Evolutionary conservation across 106 monocot species (phyloP), one percentile per base, ranked within the genome.

Genomic region (Narthecium ossifragum): DNA sequence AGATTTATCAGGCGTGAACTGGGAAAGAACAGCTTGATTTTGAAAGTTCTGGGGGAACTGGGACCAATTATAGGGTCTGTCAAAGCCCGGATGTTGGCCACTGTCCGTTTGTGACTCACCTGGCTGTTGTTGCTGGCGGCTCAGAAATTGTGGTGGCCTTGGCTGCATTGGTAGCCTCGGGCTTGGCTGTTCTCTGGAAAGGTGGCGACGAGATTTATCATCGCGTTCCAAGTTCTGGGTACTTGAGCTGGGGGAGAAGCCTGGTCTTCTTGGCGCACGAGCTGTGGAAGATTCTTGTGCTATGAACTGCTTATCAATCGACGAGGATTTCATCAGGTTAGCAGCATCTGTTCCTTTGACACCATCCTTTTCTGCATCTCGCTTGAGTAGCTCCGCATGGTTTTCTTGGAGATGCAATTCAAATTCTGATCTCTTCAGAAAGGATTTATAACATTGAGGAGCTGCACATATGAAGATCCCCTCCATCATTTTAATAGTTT

Each of bases 381-480:
- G 26, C 2, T 79, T 72, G n/a, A 90, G 72, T 57, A 96, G 80
- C 49, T 81, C 72, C 1, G 76, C 68, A 55, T 96, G 96, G 8
- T 31, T 27, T 55, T 76, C 81, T 60, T 81, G 80, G 55, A 96
- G 58, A 64, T 96, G 96, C 6, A 73, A 23, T 39, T 81, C 84
- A 41, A 90, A 84, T 4, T 90, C 90, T 2, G 84, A 28, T 68
- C 47, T 70, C 73, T 84, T 84, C 15, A 90, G 83, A 52, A 87
- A 96, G 15, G 96, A 90, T 43, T 90, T 96, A 43, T 90, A 74
- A 52, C 96, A 96, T 60, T 87, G 90, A 28, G 96, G 96, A 32
- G 90, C 90, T 27, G 81, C 96, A 67, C 96, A 90, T 43, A 96
- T 78, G 59, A 76, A 86, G 54, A 90, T 83, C 25, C 84, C 86